Base-by-base conservation (phyloP, 257 asterid species). In the Solanum piurae region DNA sequence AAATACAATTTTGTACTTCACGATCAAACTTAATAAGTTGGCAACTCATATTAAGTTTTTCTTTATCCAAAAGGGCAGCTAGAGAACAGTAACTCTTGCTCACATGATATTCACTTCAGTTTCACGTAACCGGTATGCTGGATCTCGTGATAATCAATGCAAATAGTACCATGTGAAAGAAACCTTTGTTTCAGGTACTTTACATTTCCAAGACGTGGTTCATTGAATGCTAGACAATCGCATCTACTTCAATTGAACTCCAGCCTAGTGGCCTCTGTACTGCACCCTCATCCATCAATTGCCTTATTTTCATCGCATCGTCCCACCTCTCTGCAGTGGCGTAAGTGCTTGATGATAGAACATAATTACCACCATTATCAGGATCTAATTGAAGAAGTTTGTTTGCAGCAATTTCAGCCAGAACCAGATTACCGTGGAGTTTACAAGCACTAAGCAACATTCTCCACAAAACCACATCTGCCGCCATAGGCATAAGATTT, bases 321-420 rank as follows among this genome's bases (percentile, higher is more conserved):
- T 90, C 88, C 91, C 92, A 90, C 88, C 92, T 90, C 88, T 86
- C 90, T 46, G 88, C 90, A 58, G 86, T n/a, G 46, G 92, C 92
- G 18, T 55, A 87, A 76, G 86, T 69, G 66, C 87, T 83, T 23
- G 91, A 91, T 21, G 90, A 86, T 33, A 90, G 88, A 64, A 87
- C 90, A 64, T 87, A 89, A 72, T 91, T 89, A 60, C 89, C 89
- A 86, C 91, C 83, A 84, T 86, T 90, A 21, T 4, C 49, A 76
- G 93, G 91, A 86, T 91, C 91, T 87, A 90, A 87, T 86, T 90
- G 87, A 37, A 90, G 83, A 77, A 91, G 87, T 82, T 89, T 90
- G 62, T 33, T 42, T 27, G 71, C 58, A 60, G 92, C 92, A 62
- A 91, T 77, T 88, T 90, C 90, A 55, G 91, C 91, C 37, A 90